Conservation (phyloP, 2,329 filamentous ascomycete genomes). For the Aspergillus fructus region DNA sequence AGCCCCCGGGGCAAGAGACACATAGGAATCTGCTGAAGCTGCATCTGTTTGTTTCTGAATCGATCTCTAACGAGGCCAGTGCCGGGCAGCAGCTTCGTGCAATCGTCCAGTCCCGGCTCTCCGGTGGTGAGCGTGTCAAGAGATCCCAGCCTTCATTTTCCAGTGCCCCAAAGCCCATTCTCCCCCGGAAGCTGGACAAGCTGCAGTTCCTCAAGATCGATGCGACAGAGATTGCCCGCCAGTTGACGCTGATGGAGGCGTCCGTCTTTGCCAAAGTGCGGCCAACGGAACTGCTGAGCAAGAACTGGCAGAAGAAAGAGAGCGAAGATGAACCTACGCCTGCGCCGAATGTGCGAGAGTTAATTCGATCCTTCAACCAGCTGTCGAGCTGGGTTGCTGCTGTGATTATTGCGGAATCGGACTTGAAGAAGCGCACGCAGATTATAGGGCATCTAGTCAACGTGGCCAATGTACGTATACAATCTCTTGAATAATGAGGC, state of each 20-base stretch:
- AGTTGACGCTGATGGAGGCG: constrained; percentile 91
- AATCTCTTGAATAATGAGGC: too few relatives aligned
- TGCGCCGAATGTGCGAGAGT: constrained; percentile 84
- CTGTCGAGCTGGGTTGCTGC: constrained; percentile 97
- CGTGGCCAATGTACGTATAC: constrained; percentile 71
- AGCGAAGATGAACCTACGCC: constrained; percentile 60
- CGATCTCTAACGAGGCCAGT: background rate
- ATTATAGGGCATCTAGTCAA: constrained; percentile 95
- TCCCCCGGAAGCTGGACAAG: constrained; percentile 92
- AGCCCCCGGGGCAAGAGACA: constrained; percentile 52
- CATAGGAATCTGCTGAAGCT: background rate
- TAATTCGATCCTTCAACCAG: constrained; percentile 94
- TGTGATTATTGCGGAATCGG: constrained; percentile 88
- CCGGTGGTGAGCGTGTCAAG: background rate
- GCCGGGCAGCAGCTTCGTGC: constrained; percentile 63
- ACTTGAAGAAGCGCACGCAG: constrained; percentile 86
- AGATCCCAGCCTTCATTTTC: constrained; percentile 72
- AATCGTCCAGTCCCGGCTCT: constrained; percentile 65
- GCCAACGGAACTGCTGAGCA: constrained; percentile 87
- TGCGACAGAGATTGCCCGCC: constrained; percentile 84
- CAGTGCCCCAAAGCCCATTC: constrained; percentile 77
- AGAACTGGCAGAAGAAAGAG: constrained; percentile 94
- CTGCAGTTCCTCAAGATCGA: constrained; percentile 95
- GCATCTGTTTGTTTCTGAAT: background rate
- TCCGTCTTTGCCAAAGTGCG: constrained; percentile 88